Base-by-base conservation (phyloP, 1,284 basidiomycete species). In the Heterobasidion irregulare region DNA sequence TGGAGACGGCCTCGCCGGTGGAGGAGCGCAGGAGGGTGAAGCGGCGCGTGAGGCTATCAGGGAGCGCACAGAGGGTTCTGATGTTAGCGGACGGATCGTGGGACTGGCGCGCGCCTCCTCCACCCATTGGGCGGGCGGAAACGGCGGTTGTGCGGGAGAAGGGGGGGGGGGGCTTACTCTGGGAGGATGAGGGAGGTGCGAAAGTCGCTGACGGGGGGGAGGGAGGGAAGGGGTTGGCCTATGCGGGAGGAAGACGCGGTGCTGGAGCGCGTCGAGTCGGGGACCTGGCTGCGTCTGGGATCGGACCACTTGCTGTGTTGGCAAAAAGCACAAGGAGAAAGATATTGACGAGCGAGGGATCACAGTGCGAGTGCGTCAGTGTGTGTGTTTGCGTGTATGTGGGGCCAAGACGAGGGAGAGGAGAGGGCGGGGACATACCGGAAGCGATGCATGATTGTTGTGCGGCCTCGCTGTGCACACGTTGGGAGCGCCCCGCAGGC, bases 171-270 rank as follows among this genome's bases (percentile, higher is more conserved):
- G 56, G 77, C 86, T 72, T 70, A 92, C 89, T 86, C 86, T 67
- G 88, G 88, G 55, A 92, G 72, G 62, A 92, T 90, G 65, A 86
- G 76, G 57, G 88, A 89, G 32, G 89, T 89, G 61, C 89, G 82
- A 72, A 92, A 92, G 69, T 89, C 82, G 72, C 79, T 82, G 47
- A 75, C 72, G 38, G 84, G 77, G 51, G 85, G 84, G 35, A 92
- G 74, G 59, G 77, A 73, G 52, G 79, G 80, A 2, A 82, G 69
- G 52, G 65, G 63, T 52, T 75, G 75, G 47, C 54, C 16, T 36
- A 38, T 13, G 18, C 38, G 32, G 15, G 50, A 44, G 41, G 38
- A 44, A n/a, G 47, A 53, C 10, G 49, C 46, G 44, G 58, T 58
- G 64, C 63, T 59, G 58, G 59, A 59, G 59, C 63, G 63, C 63